These are phyloP conservation scores for Abelmoschus esculentus DNA, from an alignment of 345 rosid species.

Conservation along the genomic window DNA sequence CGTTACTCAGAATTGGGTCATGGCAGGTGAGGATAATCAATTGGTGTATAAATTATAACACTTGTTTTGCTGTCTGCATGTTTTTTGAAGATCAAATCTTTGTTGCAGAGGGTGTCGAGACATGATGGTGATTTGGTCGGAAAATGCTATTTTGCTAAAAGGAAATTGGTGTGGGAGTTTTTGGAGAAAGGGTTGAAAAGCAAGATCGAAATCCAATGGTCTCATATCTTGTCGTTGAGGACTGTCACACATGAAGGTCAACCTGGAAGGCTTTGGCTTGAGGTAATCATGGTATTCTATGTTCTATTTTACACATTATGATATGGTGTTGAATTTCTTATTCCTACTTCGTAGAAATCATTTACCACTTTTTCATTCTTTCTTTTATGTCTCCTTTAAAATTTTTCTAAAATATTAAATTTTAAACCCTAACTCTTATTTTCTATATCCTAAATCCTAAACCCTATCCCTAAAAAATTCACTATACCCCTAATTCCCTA, in stretches of 20 bases:
- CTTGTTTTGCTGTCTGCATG: background rate
- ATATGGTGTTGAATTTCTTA: too few relatives aligned
- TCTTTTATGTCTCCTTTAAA: too few relatives aligned
- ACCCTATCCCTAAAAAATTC: too few relatives aligned
- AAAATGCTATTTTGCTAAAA: conserved; percentile 50
- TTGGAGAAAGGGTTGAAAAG: conserved; percentile 28
- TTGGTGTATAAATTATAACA: too few relatives aligned
- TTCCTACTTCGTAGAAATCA: too few relatives aligned
- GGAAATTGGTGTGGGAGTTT: conserved; percentile 59
- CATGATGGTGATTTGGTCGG: conserved; percentile 45
- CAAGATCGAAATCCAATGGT: conserved; percentile 35
- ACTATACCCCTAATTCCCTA: too few relatives aligned
- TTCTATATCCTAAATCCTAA: too few relatives aligned
- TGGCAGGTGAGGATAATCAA: conserved; percentile 35
- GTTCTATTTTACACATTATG: background rate
- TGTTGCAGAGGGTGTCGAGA: conserved; percentile 25
- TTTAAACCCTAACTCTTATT: too few relatives aligned
- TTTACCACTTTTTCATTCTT: too few relatives aligned
- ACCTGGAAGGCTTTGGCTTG: conserved; percentile 23
- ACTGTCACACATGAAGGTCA: background rate
- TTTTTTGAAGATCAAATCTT: background rate
- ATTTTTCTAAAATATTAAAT: too few relatives aligned
- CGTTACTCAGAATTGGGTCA: conserved; percentile 27
- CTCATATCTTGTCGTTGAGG: conserved; percentile 22
- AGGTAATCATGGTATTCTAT: conserved; percentile 17